Base-by-base conservation (phyloP, 164 flowering plant genomes). In the Nelumbo lutea region DNA sequence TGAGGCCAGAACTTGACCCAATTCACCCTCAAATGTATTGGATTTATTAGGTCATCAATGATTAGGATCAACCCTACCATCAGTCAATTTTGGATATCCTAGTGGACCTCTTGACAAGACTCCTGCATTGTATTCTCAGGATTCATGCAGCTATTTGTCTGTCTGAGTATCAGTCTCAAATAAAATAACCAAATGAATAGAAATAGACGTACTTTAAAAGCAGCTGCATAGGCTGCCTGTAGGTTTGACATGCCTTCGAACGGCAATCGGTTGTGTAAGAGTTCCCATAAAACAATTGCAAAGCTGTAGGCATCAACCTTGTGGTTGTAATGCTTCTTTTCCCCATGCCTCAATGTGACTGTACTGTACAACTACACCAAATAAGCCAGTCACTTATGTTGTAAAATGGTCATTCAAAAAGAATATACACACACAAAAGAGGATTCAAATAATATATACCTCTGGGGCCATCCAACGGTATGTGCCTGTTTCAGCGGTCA, bases 391-490 rank as follows among this genome's bases (percentile, higher is more conserved):
- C 11, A 53, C 42, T 41, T 2, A 59, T 59, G 47, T 73, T n/a
- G 40, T 44, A 38, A 61, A 1, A 1, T 9, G 9, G 55, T 15
- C 6, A 41, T 6, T 51, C 2, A 42, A n/a, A 10, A 41, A 69
- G 42, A 60, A 75, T 27, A 43, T n/a, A 13, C 42, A 46, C 6
- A 56, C 48, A n/a, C 27, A 27, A 27, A 27, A 27, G 27, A 27
- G 27, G 14, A 43, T 38, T 45, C 42, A 45, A 40, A 13, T 46
- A 27, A 70, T 66, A n/a, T 72, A 89, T 73, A 90, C 98, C 90
- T 93, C 98, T 3, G 98, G 98, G 69, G 98, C 98, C 98, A 93
- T 93, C 98, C 96, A 93, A 14, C 98, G 88, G 60, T 93, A 93
- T 15, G 98, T 90, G 44, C 98, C 98, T 1, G 96, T 93, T 81